Percentiles rank a stretch among this genome's conserved stretches.
Conservation (phyloP, 176 grass and related monocot species). For the Lolium multiflorum region DNA sequence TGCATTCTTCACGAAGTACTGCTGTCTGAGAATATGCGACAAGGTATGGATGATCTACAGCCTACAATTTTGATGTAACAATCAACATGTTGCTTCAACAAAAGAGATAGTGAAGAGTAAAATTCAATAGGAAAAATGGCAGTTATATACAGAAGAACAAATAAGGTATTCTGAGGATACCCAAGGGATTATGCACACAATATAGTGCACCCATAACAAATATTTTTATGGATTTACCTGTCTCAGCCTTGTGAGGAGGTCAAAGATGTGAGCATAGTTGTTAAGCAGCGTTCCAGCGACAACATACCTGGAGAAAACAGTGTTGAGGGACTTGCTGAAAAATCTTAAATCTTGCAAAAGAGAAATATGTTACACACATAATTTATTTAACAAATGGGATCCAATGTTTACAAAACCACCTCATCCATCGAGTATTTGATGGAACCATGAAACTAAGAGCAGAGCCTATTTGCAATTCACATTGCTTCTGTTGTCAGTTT, state of each 20-base stretch:
- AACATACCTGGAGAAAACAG: slow-evolving; percentile 75
- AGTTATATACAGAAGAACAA: background rate
- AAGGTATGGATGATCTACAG: slow-evolving; percentile 96
- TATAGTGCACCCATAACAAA: background rate
- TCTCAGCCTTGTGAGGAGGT: slow-evolving; percentile 92
- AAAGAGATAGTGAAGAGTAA: background rate
- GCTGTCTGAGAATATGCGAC: slow-evolving; percentile 86
- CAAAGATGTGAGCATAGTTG: slow-evolving; percentile 97
- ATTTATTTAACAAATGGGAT: slow-evolving; percentile 36
- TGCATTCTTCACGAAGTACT: slow-evolving; percentile 40
- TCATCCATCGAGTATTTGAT: background rate
- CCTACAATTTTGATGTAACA: slow-evolving; percentile 53
- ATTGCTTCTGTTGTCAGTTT: slow-evolving; percentile 5
- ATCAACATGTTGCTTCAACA: slow-evolving; percentile 41
- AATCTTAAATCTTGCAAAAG: background rate
- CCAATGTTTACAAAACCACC: background rate
- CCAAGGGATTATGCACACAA: slow-evolving; percentile 14
- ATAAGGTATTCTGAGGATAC: slow-evolving; percentile 12
- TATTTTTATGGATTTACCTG: slow-evolving; percentile 60
- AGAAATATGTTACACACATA: slow-evolving; percentile 5
- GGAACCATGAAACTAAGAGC: background rate
- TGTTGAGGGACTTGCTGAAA: background rate
- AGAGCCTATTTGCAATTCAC: slow-evolving; percentile 11
- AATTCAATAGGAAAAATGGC: slow-evolving; percentile 36
- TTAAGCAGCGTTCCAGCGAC: slow-evolving; percentile 90